Evolutionary conservation across 345 rosid species (phyloP).

Genomic region (Aquilaria malaccensis): DNA sequence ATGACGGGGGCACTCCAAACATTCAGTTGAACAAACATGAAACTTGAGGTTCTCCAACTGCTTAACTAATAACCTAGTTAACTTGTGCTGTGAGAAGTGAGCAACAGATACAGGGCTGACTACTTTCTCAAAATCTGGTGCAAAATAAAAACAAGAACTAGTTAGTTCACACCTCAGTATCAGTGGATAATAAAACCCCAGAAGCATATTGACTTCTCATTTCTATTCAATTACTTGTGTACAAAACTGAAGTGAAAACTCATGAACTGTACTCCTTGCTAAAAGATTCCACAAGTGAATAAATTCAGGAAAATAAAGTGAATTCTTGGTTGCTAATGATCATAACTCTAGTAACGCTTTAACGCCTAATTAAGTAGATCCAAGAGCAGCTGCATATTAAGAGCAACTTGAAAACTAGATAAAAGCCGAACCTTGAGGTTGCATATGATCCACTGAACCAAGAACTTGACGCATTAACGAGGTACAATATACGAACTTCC

Average conservation of each 20-base stretch:
- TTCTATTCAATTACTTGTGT: no score
- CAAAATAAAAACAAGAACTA: conserved; percentile 9
- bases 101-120: conserved; percentile 88
- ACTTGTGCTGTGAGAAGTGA: conserved; percentile 86
- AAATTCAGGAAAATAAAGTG: no score
- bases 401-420: background rate
- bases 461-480: conserved; percentile 78
- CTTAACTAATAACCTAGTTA: conserved; percentile 57
- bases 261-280: no score
- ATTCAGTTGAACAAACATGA: conserved; percentile 26
- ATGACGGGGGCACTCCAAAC: conserved; percentile 18
- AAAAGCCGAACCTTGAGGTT: conserved; percentile 68
- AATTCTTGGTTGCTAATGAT: background rate
- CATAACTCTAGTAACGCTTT: background rate
- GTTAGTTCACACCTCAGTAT: no score
- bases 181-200: no score
- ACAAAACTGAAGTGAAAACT: no score
- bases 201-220: no score
- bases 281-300: no score
- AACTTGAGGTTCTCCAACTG: conserved; percentile 53
- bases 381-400: conserved; percentile 1
- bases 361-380: background rate
- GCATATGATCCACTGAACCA: conserved; percentile 95
- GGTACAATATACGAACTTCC: conserved; percentile 87
- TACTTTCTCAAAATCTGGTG: conserved; percentile 68